Evolutionary conservation across 345 rosid species (phyloP).

Genomic region (Diplotaxis tenuifolia): DNA sequence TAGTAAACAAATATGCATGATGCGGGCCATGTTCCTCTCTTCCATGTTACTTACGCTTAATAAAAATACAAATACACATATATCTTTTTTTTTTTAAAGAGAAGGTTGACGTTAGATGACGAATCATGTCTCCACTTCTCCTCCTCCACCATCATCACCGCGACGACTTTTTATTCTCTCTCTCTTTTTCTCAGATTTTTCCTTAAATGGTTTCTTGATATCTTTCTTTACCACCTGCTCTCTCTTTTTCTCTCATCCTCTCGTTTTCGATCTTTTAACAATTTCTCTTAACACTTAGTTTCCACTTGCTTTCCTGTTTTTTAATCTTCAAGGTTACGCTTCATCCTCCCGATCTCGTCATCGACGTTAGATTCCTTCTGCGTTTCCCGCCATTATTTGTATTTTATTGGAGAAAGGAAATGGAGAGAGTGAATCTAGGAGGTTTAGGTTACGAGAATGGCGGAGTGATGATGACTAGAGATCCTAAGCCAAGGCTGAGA

Average conservation of each 20-base stretch:
- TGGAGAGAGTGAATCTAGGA: conserved; percentile 50
- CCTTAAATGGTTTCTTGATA: background rate
- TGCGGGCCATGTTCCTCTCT: conserved; percentile 37
- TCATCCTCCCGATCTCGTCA: background rate
- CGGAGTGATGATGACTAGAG: conserved; percentile 79
- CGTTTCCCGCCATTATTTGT: conserved; percentile 28
- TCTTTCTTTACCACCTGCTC: conserved; percentile 5
- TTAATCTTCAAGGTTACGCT: background rate
- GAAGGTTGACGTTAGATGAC: conserved; percentile 39
- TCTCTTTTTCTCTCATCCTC: conserved; percentile 4
- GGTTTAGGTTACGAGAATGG: conserved; percentile 45
- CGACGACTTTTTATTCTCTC: conserved; percentile 35
- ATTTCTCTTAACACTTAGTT: background rate
- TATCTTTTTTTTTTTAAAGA: background rate
- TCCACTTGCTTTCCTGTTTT: conserved; percentile 12
- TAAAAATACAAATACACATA: background rate
- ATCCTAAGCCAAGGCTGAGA: conserved; percentile 63
- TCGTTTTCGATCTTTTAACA: background rate
- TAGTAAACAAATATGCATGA: conserved; percentile 33
- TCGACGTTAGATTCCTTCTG: background rate
- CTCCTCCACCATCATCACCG: conserved; percentile 27
- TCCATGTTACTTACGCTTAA: conserved; percentile 21
- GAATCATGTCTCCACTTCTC: conserved; percentile 36
- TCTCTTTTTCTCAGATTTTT: conserved; percentile 9
- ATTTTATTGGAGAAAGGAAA: background rate